Evolutionary conservation across 2,329 filamentous ascomycete genomes (phyloP).

Genomic region (Dactylellina leptospora): DNA sequence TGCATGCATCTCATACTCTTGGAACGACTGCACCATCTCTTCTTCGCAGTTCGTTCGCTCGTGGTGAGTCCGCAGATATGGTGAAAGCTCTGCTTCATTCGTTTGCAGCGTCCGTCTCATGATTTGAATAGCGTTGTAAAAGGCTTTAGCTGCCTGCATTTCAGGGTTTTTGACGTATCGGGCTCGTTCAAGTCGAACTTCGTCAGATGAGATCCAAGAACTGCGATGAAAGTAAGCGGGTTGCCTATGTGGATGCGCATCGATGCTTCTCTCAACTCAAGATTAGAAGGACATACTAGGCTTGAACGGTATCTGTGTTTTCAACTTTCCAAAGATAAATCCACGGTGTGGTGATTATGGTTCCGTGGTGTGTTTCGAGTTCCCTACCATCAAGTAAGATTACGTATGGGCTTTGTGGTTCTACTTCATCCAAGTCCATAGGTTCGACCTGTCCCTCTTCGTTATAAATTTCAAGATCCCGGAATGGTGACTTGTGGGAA

Average conservation of each 20-base stretch:
- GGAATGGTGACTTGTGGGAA: constrained; percentile 18
- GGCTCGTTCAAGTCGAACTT: constrained; percentile 43
- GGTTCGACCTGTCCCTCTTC: constrained; percentile 12
- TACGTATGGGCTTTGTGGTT: constrained; percentile 32
- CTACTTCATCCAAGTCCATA: constrained; percentile 34
- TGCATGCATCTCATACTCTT: constrained; percentile 32
- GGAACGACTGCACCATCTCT: constrained; percentile 37
- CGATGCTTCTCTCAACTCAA: not conserved
- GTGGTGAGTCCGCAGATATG: constrained; percentile 37
- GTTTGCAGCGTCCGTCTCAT: constrained; percentile 30
- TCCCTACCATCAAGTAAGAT: constrained; percentile 32
- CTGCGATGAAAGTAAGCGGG: constrained; percentile 16
- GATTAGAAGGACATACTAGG: constrained; percentile 14
- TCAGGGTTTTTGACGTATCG: constrained; percentile 51
- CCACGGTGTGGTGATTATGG: constrained; percentile 25
- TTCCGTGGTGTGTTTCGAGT: constrained; percentile 18
- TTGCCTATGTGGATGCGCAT: not conserved
- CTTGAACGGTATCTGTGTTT: not conserved
- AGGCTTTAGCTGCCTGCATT: constrained; percentile 51
- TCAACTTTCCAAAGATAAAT: constrained; percentile 52
- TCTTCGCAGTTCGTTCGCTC: constrained; percentile 45
- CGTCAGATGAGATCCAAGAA: constrained; percentile 5
- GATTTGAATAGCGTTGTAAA: constrained; percentile 47
- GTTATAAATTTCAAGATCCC: constrained; percentile 20
- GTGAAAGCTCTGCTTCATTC: constrained; percentile 34